phyloP scores from a whole-genome alignment of 225 moss, liverwort and hornwort genomes.

The Sphagnum tenellum region DNA sequence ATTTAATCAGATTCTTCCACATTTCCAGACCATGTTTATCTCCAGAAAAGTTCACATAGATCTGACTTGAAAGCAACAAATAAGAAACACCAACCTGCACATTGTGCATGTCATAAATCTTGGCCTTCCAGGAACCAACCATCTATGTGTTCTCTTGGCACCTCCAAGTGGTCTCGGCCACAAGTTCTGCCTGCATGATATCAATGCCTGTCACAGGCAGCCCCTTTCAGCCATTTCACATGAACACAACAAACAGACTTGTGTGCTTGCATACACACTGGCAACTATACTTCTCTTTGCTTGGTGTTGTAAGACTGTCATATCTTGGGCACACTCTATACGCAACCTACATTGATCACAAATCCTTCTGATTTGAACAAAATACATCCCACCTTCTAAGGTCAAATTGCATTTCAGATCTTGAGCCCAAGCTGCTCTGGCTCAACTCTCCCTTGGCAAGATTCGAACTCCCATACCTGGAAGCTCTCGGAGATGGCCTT shows the following conservation, averaged over 20 bases:
- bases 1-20: no score
- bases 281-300: no score
- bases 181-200: conserved; percentile 88
- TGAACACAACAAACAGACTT: neutral
- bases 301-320: no score
- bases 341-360: neutral
- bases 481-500: no score
- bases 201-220: conserved; percentile 53
- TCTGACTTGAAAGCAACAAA: neutral
- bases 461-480: no score
- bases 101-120: conserved; percentile 96
- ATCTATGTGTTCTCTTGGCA: conserved; percentile 95
- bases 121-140: conserved; percentile 96
- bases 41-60: no score
- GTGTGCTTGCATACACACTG: neutral
- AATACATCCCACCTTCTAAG: neutral
- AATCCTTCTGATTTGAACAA: neutral
- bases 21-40: no score
- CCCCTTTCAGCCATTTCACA: neutral
- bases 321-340: no score
- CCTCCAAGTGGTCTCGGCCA: conserved; percentile 91
- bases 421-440: neutral
- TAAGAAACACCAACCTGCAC: no score
- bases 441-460: neutral
- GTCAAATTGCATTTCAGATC: neutral